These are phyloP conservation scores for Ramichloridium luteum DNA, from an alignment of 2,329 filamentous ascomycete species.

Conservation along the genomic window DNA sequence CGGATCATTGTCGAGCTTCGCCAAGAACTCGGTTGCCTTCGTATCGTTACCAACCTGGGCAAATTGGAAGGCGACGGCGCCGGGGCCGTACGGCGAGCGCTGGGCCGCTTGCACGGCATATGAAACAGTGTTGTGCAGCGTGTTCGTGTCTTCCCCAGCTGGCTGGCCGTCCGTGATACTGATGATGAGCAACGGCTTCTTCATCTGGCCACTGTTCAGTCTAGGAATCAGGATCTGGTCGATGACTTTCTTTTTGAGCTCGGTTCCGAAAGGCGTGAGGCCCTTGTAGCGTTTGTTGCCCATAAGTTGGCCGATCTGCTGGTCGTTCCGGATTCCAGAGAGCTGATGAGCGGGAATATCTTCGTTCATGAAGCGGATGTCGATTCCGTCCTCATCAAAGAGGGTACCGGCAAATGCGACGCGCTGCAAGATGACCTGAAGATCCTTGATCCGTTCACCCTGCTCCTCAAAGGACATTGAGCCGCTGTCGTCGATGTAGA, in stretches of 20 bases:
- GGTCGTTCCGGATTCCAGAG: slow-evolving; percentile 44
- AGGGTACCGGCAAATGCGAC: slow-evolving; percentile 53
- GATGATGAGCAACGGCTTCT: slow-evolving; percentile 54
- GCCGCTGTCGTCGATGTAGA: slow-evolving; percentile 57
- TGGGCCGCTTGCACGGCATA: slow-evolving; percentile 41
- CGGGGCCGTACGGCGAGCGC: slow-evolving; percentile 39
- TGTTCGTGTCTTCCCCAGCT: slow-evolving; percentile 46
- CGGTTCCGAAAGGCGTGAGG: slow-evolving; percentile 54
- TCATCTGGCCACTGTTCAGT: slow-evolving; percentile 41
- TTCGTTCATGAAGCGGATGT: slow-evolving; percentile 59
- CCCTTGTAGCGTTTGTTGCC: slow-evolving; percentile 50
- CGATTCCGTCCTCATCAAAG: slow-evolving; percentile 58
- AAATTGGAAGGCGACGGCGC: slow-evolving; percentile 53
- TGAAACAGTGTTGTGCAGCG: slow-evolving; percentile 46
- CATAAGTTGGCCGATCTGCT: slow-evolving; percentile 48
- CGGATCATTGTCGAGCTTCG: slow-evolving; percentile 52
- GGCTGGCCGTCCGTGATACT: slow-evolving; percentile 56
- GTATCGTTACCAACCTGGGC: slow-evolving; percentile 57
- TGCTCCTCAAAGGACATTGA: slow-evolving; percentile 59
- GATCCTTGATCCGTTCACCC: slow-evolving; percentile 53
- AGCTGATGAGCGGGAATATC: slow-evolving; percentile 34
- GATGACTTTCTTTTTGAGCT: slow-evolving; percentile 50
- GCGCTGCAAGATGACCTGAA: slow-evolving; percentile 51
- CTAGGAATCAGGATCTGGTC: slow-evolving; percentile 46
- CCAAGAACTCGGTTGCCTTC: slow-evolving; percentile 51